Evolutionary conservation across 148 eudicot genomes (phyloP).

Genomic region (Drosera capensis): DNA sequence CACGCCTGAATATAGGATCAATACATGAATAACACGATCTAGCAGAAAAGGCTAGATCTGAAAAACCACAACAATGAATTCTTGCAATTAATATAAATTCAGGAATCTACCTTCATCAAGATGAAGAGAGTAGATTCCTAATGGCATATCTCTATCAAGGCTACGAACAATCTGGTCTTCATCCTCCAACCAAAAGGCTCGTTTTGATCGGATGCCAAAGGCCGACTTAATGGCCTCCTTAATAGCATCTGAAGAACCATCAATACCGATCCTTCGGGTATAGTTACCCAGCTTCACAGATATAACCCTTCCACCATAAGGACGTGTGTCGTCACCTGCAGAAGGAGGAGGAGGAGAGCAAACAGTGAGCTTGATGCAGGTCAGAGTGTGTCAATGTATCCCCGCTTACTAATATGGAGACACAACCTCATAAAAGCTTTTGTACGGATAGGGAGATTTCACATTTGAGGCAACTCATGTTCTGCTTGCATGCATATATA

Average conservation of each 20-base stretch:
- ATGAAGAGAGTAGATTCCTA: slow-evolving; percentile 63
- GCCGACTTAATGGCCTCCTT: slow-evolving; percentile 77
- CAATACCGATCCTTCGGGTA: slow-evolving; percentile 61
- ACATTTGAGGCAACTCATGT: no score
- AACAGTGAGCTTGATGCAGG: not conserved
- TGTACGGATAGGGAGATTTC: no score
- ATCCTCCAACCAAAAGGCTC: slow-evolving; percentile 93
- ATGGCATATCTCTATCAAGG: slow-evolving; percentile 75
- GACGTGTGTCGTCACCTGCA: slow-evolving; percentile 42
- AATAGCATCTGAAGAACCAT: slow-evolving; percentile 66
- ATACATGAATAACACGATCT: no score
- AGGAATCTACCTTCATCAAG: slow-evolving; percentile 61
- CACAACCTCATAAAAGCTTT: no score
- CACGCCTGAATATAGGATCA: no score
- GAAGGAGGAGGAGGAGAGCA: not conserved
- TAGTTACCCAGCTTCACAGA: slow-evolving; percentile 59
- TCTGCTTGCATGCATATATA: no score
- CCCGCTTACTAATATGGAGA: no score
- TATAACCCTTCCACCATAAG: slow-evolving; percentile 65
- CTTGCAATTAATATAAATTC: no score
- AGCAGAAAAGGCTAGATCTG: no score
- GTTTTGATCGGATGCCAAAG: slow-evolving; percentile 61
- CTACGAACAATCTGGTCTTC: slow-evolving; percentile 58
- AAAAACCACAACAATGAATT: no score
- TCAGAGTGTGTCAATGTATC: no score